Evolutionary conservation across 2,329 filamentous ascomycete genomes (phyloP).

Genomic region (Trichoderma semiorbis): DNA sequence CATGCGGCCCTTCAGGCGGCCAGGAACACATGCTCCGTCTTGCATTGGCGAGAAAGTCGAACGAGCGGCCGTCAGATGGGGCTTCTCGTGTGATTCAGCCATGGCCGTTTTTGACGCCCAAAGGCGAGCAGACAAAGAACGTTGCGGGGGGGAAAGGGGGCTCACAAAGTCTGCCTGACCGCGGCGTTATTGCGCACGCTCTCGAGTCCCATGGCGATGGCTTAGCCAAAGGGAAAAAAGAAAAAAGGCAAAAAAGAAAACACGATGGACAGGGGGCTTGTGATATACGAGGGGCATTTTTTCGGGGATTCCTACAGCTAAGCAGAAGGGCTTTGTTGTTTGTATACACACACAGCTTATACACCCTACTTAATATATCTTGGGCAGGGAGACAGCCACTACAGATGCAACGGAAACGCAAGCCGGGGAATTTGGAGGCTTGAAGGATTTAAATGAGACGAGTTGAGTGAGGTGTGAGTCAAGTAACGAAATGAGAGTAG

Average conservation of each 20-base stretch:
- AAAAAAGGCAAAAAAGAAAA: neutral
- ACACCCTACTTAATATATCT: neutral
- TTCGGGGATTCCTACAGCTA: conserved; percentile 12
- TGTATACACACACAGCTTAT: neutral
- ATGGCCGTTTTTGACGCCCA: neutral
- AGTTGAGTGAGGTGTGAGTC: neutral
- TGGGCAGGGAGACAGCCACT: conserved; percentile 8
- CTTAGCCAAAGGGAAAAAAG: neutral
- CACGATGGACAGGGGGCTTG: neutral
- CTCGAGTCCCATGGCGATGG: neutral
- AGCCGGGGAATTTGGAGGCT: conserved; percentile 1
- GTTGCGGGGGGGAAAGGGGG: neutral
- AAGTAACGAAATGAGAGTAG: neutral
- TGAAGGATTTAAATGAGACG: neutral
- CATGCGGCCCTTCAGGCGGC: conserved; percentile 21
- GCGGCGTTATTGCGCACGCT: neutral
- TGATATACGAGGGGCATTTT: neutral
- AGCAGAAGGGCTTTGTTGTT: neutral
- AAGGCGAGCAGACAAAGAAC: neutral
- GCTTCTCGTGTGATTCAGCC: conserved; percentile 5
- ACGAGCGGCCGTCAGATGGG: conserved; percentile 18
- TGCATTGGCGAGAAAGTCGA: conserved; percentile 12
- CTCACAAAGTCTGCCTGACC: neutral
- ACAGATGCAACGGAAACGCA: neutral
- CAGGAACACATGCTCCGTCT: conserved; percentile 21